Evolutionary conservation across 73 alveolate species (phyloP).

Genomic region (Paramecium pentaurelia): DNA sequence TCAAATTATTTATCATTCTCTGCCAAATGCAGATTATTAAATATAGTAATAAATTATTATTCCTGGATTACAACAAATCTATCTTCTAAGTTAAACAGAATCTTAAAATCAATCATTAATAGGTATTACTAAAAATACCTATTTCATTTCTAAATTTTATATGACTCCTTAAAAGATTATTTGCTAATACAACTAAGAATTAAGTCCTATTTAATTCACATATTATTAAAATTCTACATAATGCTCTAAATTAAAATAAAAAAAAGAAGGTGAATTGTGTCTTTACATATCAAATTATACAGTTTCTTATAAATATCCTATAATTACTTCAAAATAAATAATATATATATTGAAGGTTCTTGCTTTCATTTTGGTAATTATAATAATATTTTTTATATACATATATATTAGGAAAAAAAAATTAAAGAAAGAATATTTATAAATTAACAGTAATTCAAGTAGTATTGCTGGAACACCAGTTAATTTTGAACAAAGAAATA

Average conservation of each 20-base stretch:
- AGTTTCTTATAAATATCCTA: background rate
- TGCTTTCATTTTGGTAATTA: background rate
- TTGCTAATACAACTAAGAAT: background rate
- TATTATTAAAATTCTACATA: background rate
- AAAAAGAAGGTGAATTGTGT: background rate
- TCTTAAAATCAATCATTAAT: background rate
- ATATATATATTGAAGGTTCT: background rate
- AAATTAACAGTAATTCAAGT: no score
- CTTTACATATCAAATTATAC: background rate
- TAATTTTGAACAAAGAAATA: no score
- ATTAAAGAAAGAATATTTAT: no score
- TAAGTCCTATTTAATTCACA: background rate
- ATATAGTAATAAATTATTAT: background rate
- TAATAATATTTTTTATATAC: background rate
- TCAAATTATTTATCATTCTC: background rate
- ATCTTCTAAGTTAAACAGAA: background rate
- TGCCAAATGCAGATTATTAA: background rate
- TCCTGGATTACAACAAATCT: background rate
- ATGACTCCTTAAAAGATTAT: background rate
- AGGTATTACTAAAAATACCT: background rate
- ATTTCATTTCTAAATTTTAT: background rate
- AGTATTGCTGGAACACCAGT: no score
- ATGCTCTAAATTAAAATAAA: background rate
- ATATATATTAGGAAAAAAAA: no score
- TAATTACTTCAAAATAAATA: background rate